phyloP scores from a whole-genome alignment of 768 basidiomycete genomes.

The Pleurotus citrinopileatus region DNA sequence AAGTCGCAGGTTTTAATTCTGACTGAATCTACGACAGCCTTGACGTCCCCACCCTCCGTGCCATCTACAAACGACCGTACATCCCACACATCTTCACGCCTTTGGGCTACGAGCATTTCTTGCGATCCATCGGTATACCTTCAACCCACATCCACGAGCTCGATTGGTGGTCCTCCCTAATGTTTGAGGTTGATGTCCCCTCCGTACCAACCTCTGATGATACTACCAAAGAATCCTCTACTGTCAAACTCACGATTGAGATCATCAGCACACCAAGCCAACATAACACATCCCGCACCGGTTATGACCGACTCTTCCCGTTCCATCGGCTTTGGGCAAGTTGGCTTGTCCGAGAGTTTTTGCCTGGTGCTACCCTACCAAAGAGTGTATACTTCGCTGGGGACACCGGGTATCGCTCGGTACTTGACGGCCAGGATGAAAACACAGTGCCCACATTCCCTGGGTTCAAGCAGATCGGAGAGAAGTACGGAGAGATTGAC shows the following conservation, averaged over 20 bases:
- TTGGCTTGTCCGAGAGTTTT: slow-evolving; percentile 59
- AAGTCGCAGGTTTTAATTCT: neutral
- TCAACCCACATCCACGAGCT: slow-evolving; percentile 43
- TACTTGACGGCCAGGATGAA: slow-evolving; percentile 44
- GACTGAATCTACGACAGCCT: slow-evolving; percentile 26
- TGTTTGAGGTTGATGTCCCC: slow-evolving; percentile 30
- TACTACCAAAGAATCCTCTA: neutral
- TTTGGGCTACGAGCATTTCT: slow-evolving; percentile 45
- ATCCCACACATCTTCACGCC: slow-evolving; percentile 57
- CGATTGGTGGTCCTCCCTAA: slow-evolving; percentile 62
- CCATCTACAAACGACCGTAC: slow-evolving; percentile 30
- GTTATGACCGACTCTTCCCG: slow-evolving; percentile 35
- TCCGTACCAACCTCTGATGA: slow-evolving; percentile 5
- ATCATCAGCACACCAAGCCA: slow-evolving; percentile 64
- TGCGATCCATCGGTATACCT: slow-evolving; percentile 37
- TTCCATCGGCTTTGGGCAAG: slow-evolving; percentile 63
- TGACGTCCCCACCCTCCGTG: slow-evolving; percentile 39
- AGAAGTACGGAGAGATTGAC: slow-evolving; percentile 60
- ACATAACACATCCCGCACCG: slow-evolving; percentile 53
- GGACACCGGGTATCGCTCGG: slow-evolving; percentile 62
- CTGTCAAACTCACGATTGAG: slow-evolving; percentile 29
- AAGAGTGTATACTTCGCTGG: slow-evolving; percentile 63
- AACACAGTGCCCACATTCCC: slow-evolving; percentile 60
- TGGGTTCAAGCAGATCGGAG: slow-evolving; percentile 71
- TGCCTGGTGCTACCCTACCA: slow-evolving; percentile 15